These are phyloP conservation scores for Wallacemonas sp. DNA, from an alignment of 208 protist species.

Conservation along the genomic window DNA sequence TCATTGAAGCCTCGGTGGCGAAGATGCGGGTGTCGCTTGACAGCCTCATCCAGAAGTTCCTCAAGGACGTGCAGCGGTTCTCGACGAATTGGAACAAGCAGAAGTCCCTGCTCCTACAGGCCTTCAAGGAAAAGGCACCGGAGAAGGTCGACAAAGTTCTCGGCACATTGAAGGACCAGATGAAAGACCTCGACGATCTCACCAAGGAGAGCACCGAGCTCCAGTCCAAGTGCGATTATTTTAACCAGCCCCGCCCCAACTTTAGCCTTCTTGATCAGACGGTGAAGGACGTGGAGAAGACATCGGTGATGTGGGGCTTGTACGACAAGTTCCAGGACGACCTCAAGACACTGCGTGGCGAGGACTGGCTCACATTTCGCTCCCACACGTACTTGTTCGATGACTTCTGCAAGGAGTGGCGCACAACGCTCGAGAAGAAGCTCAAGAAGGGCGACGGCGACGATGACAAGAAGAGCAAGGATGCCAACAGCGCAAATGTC, in stretches of 20 bases:
- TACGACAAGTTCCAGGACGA: slow-evolving; percentile 85
- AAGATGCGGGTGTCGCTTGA: slow-evolving; percentile 90
- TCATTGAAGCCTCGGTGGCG: slow-evolving; percentile 87
- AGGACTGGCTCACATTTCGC: slow-evolving; percentile 96
- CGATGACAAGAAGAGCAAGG: slow-evolving; percentile 8
- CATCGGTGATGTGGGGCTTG: slow-evolving; percentile 73
- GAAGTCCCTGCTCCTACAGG: slow-evolving; percentile 69
- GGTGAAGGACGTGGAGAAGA: slow-evolving; percentile 62
- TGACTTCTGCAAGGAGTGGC: slow-evolving; percentile 93
- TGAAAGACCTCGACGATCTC: slow-evolving; percentile 84
- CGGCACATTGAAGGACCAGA: slow-evolving; percentile 71
- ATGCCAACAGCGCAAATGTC: slow-evolving; percentile 23
- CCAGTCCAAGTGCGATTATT: slow-evolving; percentile 90
- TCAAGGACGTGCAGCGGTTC: slow-evolving; percentile 91
- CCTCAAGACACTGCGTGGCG: slow-evolving; percentile 68
- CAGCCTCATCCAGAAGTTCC: slow-evolving; percentile 82
- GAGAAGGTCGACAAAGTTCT: slow-evolving; percentile 57
- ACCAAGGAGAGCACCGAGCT: slow-evolving; percentile 63
- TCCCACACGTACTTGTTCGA: slow-evolving; percentile 92
- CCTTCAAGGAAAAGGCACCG: slow-evolving; percentile 65
- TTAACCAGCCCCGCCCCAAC: slow-evolving; percentile 81
- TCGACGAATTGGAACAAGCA: slow-evolving; percentile 85
- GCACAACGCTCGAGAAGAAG: slow-evolving; percentile 34
- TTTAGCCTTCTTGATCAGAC: slow-evolving; percentile 67
- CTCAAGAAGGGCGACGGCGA: slow-evolving; percentile 1